Evolutionary conservation across 441 rosid genomes (phyloP).

Genomic region (Dalechampia spathulata): DNA sequence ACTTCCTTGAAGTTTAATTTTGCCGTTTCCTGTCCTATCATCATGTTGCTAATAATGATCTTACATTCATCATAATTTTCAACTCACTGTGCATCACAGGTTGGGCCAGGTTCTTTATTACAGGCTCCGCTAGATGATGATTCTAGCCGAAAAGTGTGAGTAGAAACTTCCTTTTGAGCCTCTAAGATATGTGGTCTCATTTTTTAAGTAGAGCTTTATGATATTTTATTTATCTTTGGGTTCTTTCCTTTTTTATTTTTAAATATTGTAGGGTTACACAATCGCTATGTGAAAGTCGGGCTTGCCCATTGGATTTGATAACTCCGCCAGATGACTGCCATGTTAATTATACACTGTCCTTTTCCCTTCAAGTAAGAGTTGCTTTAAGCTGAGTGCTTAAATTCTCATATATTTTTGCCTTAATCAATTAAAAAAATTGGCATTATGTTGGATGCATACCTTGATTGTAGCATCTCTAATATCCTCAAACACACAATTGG

Average conservation of each 20-base stretch:
- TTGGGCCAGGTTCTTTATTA: constrained; percentile 84
- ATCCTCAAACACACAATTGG: background rate
- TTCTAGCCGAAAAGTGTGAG: constrained; percentile 81
- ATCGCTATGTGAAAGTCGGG: constrained; percentile 65
- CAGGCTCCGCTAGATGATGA: constrained; percentile 85
- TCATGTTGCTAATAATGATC: constrained; percentile 6
- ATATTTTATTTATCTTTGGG: constrained; percentile 4
- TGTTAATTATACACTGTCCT: constrained; percentile 85
- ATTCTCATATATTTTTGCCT: constrained; percentile 6
- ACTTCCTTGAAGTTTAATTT: background rate
- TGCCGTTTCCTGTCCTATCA: background rate
- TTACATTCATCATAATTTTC: constrained; percentile 8
- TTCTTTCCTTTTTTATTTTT: constrained; percentile 12
- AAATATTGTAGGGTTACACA: constrained; percentile 72
- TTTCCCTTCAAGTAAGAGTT: constrained; percentile 77
- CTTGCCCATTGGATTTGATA: constrained; percentile 87
- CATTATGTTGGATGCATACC: background rate
- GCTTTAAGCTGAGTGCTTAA: constrained; percentile 11
- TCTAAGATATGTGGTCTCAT: constrained; percentile 6
- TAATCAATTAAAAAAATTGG: background rate
- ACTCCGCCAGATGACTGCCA: constrained; percentile 99
- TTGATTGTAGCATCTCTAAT: background rate
- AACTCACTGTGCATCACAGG: constrained; percentile 37
- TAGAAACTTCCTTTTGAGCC: constrained; percentile 25
- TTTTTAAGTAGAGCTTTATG: constrained; percentile 6